Conservation (phyloP, 1,139 yeast species). For the Saccharomyces hybrid region DNA sequence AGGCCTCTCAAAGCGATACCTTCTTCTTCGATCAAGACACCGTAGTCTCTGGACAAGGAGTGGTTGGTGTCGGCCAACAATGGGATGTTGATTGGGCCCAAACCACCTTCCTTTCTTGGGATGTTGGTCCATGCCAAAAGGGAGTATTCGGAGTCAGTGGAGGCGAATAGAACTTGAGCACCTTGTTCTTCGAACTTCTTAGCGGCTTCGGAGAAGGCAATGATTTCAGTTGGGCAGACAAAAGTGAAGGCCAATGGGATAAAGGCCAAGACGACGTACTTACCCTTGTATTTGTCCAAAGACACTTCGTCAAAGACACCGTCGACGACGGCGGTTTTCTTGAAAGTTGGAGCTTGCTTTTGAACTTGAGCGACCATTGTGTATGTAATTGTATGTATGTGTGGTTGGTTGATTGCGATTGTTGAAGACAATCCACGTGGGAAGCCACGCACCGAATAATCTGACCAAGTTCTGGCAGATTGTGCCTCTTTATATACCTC, state of each 20-base stretch:
- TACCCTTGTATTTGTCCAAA: conserved; percentile 91
- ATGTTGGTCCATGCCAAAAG: conserved; percentile 97
- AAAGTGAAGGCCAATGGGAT: conserved; percentile 98
- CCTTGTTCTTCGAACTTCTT: conserved; percentile 82
- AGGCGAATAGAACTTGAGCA: conserved; percentile 86
- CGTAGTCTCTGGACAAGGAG: conserved; percentile 87
- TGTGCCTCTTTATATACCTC: conserved; percentile 13
- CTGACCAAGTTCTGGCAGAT: background rate
- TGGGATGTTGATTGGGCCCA: conserved; percentile 91
- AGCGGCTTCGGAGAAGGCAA: conserved; percentile 94
- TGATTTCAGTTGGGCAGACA: conserved; percentile 97
- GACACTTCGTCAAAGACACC: conserved; percentile 92
- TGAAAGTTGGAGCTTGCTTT: conserved; percentile 93
- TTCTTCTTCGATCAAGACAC: conserved; percentile 90
- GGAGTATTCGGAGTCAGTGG: conserved; percentile 97
- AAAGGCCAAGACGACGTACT: conserved; percentile 94
- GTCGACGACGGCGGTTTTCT: conserved; percentile 92
- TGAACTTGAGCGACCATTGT: conserved; percentile 82
- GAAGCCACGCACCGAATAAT: background rate
- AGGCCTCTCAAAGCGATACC: conserved; percentile 97
- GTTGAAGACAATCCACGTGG: no score
- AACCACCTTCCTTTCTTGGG: conserved; percentile 95
- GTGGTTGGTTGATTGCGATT: background rate
- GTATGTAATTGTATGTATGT: background rate
- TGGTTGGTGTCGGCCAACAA: conserved; percentile 95